Conservation (phyloP, 2,329 filamentous ascomycete genomes). For the Xylariaceae sp. region DNA sequence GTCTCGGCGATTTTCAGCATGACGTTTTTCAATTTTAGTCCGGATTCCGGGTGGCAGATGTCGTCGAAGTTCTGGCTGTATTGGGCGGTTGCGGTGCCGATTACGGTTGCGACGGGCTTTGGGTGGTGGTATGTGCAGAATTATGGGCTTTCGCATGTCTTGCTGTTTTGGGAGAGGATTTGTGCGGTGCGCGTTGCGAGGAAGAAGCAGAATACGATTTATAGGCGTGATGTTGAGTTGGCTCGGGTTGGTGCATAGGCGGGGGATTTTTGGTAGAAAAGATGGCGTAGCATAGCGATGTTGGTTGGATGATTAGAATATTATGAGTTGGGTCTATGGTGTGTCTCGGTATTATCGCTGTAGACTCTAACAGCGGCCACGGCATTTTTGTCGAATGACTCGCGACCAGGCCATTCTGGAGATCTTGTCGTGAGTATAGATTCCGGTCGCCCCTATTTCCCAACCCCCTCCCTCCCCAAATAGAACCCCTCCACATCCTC, state of each 20-base stretch:
- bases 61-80: slow-evolving; percentile 32
- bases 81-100: slow-evolving; percentile 29
- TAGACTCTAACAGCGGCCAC: neutral
- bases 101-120: slow-evolving; percentile 18
- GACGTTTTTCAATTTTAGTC: slow-evolving; percentile 37
- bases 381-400: neutral
- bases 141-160: neutral
- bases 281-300: neutral
- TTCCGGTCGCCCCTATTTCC: slow-evolving; percentile 9
- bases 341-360: neutral
- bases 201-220: no score
- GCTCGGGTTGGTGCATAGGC: no score
- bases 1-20: slow-evolving; percentile 45
- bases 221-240: no score
- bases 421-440: no score
- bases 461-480: slow-evolving; percentile 20
- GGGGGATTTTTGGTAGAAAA: no score
- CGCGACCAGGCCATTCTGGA: no score
- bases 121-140: slow-evolving; percentile 22
- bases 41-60: slow-evolving; percentile 22
- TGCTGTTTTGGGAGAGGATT: no score
- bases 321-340: neutral
- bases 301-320: neutral
- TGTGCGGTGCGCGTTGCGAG: no score
- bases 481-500: slow-evolving; percentile 40